Percentiles rank a stretch among this genome's conserved stretches.
These are phyloP conservation scores for Diaporthe sp. DNA, from an alignment of 2,329 filamentous ascomycete genomes.

Conservation along the genomic window DNA sequence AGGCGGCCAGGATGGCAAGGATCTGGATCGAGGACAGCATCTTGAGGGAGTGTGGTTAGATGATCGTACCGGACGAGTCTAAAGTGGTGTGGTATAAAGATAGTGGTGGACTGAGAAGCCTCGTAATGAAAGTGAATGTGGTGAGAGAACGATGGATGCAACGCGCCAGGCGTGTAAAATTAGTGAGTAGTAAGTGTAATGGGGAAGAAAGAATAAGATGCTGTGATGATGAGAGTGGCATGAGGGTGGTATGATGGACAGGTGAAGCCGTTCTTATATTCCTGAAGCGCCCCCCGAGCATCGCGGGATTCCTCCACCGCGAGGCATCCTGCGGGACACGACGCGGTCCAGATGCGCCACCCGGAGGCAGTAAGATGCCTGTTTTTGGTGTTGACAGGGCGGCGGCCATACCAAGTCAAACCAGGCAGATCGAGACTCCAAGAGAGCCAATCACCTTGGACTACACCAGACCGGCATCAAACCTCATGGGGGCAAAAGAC, in stretches of 20 bases:
- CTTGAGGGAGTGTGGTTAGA: constrained; percentile 19
- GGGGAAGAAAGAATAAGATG: background rate
- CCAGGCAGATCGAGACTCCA: constrained; percentile 2
- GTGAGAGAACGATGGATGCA: constrained; percentile 6
- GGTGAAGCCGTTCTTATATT: constrained; percentile 12
- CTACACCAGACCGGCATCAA: background rate
- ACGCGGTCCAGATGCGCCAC: background rate
- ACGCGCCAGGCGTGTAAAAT: constrained; percentile 25
- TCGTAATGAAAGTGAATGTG: constrained; percentile 14
- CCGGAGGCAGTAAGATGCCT: background rate
- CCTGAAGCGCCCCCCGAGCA: background rate
- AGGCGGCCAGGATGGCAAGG: constrained; percentile 22
- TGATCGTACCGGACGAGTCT: constrained; percentile 22
- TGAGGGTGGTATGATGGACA: constrained; percentile 12
- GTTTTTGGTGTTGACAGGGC: constrained; percentile 3
- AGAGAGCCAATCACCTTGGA: background rate
- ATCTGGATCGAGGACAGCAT: constrained; percentile 26
- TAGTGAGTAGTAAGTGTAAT: constrained; percentile 12
- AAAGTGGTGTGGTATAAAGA: constrained; percentile 15
- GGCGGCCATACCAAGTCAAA: constrained; percentile 20
- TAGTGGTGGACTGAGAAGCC: constrained; percentile 15
- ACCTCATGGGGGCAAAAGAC: background rate
- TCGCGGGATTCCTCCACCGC: background rate
- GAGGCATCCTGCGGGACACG: constrained; percentile 15
- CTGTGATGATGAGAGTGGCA: constrained; percentile 19